Base-by-base conservation (phyloP, 106 monocot species). In the Amphibolis antarctica region DNA sequence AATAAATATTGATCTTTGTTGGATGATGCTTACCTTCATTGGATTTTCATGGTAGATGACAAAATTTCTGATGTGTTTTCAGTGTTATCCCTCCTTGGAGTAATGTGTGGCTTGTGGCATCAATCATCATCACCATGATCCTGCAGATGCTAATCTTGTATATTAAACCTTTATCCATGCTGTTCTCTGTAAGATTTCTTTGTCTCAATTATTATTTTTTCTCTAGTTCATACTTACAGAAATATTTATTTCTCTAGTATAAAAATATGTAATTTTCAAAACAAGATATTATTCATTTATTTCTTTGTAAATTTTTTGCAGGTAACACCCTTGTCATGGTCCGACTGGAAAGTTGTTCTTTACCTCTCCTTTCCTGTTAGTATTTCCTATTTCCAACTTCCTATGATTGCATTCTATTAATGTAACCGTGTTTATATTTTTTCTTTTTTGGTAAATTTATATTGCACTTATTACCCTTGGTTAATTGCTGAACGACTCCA, bases 1-100 rank as follows among this genome's bases (percentile, higher is more conserved):
- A n/a, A n/a, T n/a, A n/a, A n/a, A n/a, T 26, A 24, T 13, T 55
- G 10, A 55, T 55, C 26, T 49, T 49, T 49, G 48, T 13, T 49
- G 48, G 48, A 49, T 49, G 48, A n/a, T n/a, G n/a, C 11, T 49
- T 0, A 23, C 24, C 26, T 57, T 28, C 28, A 57, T 14, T 28
- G 18, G 24, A 26, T 57, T 57, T 26, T 5, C 15, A 14, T 57
- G 28, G 12, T 28, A 57, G 15, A 13, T 57, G 28, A 57, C 28
- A 4, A 57, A 61, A 46, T 68, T 15, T 30, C 55, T 48, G 62
- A 49, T 67, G 49, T 49, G 9, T 36, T 75, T 76, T 24, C 78
- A 98, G 98, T 49, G 84, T 82, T n/a, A 83, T 98, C 66, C 80
- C 80, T 28, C 98, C 98, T 27, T 91, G 98, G 98, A 98, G 98